Evolutionary conservation across 345 rosid species (phyloP), one percentile per base, ranked within the genome.

Genomic region (Bruguiera sexangula): DNA sequence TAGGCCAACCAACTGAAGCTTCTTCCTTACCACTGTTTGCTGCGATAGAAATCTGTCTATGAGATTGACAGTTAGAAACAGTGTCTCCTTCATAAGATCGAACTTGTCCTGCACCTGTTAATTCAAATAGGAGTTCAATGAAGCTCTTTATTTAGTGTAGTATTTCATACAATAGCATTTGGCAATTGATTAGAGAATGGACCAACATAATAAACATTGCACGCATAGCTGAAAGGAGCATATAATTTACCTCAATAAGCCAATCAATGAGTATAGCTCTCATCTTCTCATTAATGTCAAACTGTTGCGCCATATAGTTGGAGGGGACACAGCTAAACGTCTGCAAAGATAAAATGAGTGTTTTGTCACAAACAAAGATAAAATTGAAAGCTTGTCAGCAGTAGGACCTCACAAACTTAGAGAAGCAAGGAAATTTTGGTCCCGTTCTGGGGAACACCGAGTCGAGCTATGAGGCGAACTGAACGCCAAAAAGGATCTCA

Each of bases 21-120:
- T 93, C 85, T 89, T 93, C 79, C 96, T 83, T 50, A 83, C 78
- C 19, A 88, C 86, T 36, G 72, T 39, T 81, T 88, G 87, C 70
- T 77, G 81, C 29, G 97, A 84, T 69, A 95, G 80, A 78, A 88
- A 95, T 83, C 99, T 87, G 83, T 95, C 99, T 60, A 92, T 82
- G 53, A 95, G 76, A 80, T 90, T 90, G 67, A 95, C 82, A 0
- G 99, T 88, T 1, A 95, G 93, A 75, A 88, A 95, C 74, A 93
- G 69, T 48, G 98, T 93, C 87, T 93, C 98, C 0, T 75, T 82
- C 93, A 85, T 81, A 48, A 93, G 81, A 21, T 87, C 96, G 66
- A 93, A 93, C 85, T 93, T 93, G 88, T 93, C 92, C 34, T 93
- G 98, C 22, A 93, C 98, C 98, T 93, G 89, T 56, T 48, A 27